Conservation (phyloP, 2,329 filamentous ascomycete genomes). For the Lizonia empirigonia region DNA sequence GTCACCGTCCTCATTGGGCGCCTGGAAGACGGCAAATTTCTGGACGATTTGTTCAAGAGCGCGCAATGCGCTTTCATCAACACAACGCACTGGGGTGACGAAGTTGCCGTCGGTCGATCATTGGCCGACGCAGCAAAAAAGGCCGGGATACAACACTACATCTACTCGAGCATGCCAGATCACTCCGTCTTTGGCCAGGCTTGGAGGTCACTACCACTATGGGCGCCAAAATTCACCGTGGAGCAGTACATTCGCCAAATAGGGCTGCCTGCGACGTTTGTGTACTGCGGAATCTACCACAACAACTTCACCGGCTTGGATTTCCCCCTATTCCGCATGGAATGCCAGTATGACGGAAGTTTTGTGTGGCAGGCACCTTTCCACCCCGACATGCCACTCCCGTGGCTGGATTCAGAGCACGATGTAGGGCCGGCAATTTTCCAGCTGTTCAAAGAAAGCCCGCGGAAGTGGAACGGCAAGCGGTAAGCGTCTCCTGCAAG, state of each 20-base stretch:
- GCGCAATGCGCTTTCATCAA: slow-evolving; percentile 95
- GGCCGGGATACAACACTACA: slow-evolving; percentile 83
- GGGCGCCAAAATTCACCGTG: slow-evolving; percentile 89
- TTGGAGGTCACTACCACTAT: slow-evolving; percentile 87
- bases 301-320: slow-evolving; percentile 96
- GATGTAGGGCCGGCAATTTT: slow-evolving; percentile 91
- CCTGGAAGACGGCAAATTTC: slow-evolving; percentile 74
- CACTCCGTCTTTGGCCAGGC: slow-evolving; percentile 76
- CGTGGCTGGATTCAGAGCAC: slow-evolving; percentile 96
- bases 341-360: slow-evolving; percentile 79
- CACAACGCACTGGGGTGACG: slow-evolving; percentile 95
- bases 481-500: slow-evolving; percentile 56
- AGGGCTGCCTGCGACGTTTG: slow-evolving; percentile 83
- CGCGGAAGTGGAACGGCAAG: slow-evolving; percentile 79
- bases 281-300: slow-evolving; percentile 98
- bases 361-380: slow-evolving; percentile 95
- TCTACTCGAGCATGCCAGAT: slow-evolving; percentile 98
- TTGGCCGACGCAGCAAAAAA: slow-evolving; percentile 88
- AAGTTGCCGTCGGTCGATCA: slow-evolving; percentile 84
- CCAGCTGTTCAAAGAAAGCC: slow-evolving; percentile 94
- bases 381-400: slow-evolving; percentile 83
- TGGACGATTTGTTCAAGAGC: slow-evolving; percentile 79
- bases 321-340: slow-evolving; percentile 96
- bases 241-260: slow-evolving; percentile 89
- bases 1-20: slow-evolving; percentile 73